phyloP scores from a whole-genome alignment of 108 stramenopile genomes.

The Epithemia pelagica region DNA sequence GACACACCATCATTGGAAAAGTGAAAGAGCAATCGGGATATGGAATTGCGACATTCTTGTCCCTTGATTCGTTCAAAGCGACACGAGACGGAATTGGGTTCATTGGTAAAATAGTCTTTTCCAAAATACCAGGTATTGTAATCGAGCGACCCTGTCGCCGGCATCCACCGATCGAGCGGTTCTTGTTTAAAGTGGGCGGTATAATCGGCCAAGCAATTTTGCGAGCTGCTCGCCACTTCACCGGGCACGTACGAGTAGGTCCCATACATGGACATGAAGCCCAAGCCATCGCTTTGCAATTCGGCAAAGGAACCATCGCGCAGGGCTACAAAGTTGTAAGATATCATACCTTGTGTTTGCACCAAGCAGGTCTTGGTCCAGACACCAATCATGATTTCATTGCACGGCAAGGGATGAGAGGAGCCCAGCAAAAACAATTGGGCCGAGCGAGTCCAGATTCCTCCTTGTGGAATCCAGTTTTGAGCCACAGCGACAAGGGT shows the following conservation, averaged over 20 bases:
- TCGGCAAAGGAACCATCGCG: not conserved
- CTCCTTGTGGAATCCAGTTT: no score
- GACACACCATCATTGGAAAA: not conserved
- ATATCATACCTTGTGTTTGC: not conserved
- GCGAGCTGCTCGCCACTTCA: not conserved
- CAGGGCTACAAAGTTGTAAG: not conserved
- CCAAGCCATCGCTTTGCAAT: not conserved
- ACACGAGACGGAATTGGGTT: not conserved
- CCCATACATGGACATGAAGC: not conserved
- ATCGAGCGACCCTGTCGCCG: not conserved
- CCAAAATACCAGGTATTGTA: slow-evolving; percentile 1
- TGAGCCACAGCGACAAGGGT: no score
- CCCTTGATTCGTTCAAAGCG: not conserved
- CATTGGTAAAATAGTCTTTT: not conserved
- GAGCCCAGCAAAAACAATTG: not conserved
- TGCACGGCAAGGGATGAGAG: not conserved
- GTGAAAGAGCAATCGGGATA: not conserved
- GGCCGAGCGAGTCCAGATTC: no score
- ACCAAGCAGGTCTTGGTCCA: not conserved
- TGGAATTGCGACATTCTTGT: not conserved
- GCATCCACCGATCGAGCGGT: not conserved
- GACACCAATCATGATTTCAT: not conserved
- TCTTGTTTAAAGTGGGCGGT: not conserved
- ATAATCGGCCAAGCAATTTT: not conserved
- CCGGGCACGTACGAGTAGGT: not conserved